Percentiles rank a stretch among this genome's conserved stretches.
Evolutionary conservation across 1,284 basidiomycete genomes (phyloP).

Genomic region (Sphaerobolus stellatus): DNA sequence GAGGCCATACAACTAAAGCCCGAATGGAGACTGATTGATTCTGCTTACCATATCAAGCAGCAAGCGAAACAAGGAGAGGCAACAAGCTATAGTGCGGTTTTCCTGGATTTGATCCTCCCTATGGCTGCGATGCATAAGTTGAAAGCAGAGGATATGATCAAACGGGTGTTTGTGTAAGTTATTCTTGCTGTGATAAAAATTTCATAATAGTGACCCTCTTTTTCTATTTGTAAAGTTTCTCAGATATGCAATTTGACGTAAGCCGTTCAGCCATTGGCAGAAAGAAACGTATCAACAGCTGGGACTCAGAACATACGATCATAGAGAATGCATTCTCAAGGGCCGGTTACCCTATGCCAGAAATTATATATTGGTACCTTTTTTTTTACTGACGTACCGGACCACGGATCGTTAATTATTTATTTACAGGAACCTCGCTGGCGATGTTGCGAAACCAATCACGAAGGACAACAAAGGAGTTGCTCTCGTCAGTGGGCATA

Average conservation of each 20-base stretch:
- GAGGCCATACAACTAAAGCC: constrained; percentile 50
- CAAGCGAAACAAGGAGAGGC: constrained; percentile 50
- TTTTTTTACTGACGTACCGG: no score
- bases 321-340: constrained; percentile 52
- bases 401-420: no score
- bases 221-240: constrained; percentile 38
- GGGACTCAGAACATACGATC: constrained; percentile 61
- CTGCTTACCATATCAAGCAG: constrained; percentile 40
- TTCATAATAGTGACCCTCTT: no score
- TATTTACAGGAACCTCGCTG: constrained; percentile 35
- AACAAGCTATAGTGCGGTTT: constrained; percentile 61
- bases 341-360: constrained; percentile 66
- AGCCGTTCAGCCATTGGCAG: constrained; percentile 18
- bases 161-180: constrained; percentile 57
- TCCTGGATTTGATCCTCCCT: constrained; percentile 56
- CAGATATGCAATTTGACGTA: constrained; percentile 74
- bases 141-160: constrained; percentile 68
- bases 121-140: constrained; percentile 55
- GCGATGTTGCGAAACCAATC: constrained; percentile 42
- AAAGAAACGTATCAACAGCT: constrained; percentile 24
- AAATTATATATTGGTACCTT: constrained; percentile 71
- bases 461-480: constrained; percentile 54
- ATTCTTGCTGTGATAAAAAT: no score
- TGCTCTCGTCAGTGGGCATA: constrained; percentile 67
- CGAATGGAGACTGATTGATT: constrained; percentile 31